Percentiles rank a stretch among this genome's conserved stretches.
These are phyloP conservation scores for Sugiyamaella valdiviana DNA, from an alignment of 805 yeast genomes.

Conservation along the genomic window DNA sequence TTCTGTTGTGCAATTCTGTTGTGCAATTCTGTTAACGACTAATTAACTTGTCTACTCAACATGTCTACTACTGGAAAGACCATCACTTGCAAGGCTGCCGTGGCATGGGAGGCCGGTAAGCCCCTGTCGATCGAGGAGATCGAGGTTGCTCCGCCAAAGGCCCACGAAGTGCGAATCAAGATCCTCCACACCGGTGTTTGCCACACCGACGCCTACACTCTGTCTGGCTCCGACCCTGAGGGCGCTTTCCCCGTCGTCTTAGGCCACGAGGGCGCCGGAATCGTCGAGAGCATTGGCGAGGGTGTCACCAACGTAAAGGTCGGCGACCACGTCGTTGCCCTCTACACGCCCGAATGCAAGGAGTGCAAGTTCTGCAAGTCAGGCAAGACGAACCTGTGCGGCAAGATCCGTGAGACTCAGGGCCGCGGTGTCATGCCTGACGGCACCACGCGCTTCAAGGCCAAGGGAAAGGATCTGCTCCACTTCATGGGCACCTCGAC, in stretches of 20 bases:
- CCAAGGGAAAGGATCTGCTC: constrained; percentile 66
- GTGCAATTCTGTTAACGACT: neutral
- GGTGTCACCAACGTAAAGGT: constrained; percentile 84
- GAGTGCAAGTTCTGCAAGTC: constrained; percentile 92
- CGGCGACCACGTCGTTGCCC: constrained; percentile 90
- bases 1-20: no score
- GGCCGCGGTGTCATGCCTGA: constrained; percentile 99
- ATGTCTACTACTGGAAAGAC: constrained; percentile 32
- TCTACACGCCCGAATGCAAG: constrained; percentile 94
- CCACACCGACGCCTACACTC: constrained; percentile 96
- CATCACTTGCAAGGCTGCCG: constrained; percentile 90
- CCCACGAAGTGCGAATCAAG: constrained; percentile 95
- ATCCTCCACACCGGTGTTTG: constrained; percentile 88
- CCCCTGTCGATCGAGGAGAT: constrained; percentile 71
- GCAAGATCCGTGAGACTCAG: constrained; percentile 93
- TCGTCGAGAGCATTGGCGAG: constrained; percentile 91
- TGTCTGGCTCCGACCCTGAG: constrained; percentile 93
- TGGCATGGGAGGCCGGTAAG: constrained; percentile 93
- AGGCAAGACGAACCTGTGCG: constrained; percentile 95
- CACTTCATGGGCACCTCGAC: constrained; percentile 99
- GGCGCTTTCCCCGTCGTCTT: constrained; percentile 89
- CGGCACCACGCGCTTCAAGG: constrained; percentile 84
- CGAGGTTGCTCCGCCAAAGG: constrained; percentile 89
- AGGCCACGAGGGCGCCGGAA: constrained; percentile 99
- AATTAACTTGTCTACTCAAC: neutral